phyloP scores from a whole-genome alignment of 163 green algal genomes.

The Scenedesmus sp. region DNA sequence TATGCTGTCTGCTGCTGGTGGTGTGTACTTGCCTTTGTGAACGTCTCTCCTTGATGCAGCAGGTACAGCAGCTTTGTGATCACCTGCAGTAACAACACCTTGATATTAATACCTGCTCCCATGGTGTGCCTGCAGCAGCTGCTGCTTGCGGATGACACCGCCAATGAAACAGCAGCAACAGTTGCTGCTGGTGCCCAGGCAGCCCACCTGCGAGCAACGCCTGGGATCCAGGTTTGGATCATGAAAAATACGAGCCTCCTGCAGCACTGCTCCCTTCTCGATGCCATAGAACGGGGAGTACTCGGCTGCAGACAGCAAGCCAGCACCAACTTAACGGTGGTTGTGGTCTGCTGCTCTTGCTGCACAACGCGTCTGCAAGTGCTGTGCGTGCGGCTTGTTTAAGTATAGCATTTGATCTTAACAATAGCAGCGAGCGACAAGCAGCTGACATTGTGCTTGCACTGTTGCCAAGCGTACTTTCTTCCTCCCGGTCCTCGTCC shows the following conservation, averaged over 20 bases:
- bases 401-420: background rate
- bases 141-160: background rate
- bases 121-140: background rate
- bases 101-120: background rate
- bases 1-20: background rate
- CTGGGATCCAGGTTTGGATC: constrained; percentile 96
- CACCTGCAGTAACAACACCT: constrained; percentile 74
- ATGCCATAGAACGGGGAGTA: constrained; percentile 99
- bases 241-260: constrained; percentile 98
- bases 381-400: background rate
- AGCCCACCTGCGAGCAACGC: constrained; percentile 92
- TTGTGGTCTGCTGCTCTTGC: constrained; percentile 12
- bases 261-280: constrained; percentile 98
- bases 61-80: constrained; percentile 99
- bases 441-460: background rate
- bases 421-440: background rate
- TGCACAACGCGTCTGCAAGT: background rate
- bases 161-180: background rate
- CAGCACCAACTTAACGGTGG: constrained; percentile 21
- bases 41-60: constrained; percentile 96
- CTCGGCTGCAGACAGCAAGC: constrained; percentile 84
- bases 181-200: background rate
- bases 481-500: constrained; percentile 97
- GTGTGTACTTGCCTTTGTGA: constrained; percentile 93
- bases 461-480: constrained; percentile 75